A percentile compares a stretch with the other conserved stretches of the same genome.
These are phyloP conservation scores for Powellomyces hirtus DNA, from an alignment of 192 early-diverging fungal species.

Conservation along the genomic window DNA sequence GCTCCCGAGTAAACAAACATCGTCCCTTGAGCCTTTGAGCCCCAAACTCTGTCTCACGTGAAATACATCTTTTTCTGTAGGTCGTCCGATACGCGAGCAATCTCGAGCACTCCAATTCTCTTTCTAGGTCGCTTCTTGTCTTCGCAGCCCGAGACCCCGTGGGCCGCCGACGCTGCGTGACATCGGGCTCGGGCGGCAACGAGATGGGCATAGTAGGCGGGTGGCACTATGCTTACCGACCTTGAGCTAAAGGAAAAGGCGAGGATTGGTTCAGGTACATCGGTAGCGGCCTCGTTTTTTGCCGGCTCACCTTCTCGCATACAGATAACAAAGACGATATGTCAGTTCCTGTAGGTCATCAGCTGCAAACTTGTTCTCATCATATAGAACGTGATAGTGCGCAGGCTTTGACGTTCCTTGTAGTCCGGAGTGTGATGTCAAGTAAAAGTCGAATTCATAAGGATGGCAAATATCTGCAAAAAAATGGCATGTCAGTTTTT, in stretches of 20 bases:
- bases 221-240: slow-evolving; percentile 81
- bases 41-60: slow-evolving; percentile 30
- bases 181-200: slow-evolving; percentile 80
- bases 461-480: slow-evolving; percentile 10
- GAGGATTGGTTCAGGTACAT: not conserved
- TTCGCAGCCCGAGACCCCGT: not conserved
- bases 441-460: slow-evolving; percentile 58
- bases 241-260: slow-evolving; percentile 56
- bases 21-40: too few species aligned
- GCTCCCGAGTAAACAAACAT: too few species aligned
- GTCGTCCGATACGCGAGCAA: slow-evolving; percentile 42
- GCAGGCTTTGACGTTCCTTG: slow-evolving; percentile 90
- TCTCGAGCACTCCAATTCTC: slow-evolving; percentile 1
- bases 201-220: slow-evolving; percentile 92
- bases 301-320: slow-evolving; percentile 29
- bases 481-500: not conserved
- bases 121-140: not conserved
- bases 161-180: slow-evolving; percentile 48
- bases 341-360: slow-evolving; percentile 84
- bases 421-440: slow-evolving; percentile 83
- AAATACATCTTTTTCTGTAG: slow-evolving; percentile 50
- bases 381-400: slow-evolving; percentile 84
- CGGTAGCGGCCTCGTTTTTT: not conserved
- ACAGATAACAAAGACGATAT: slow-evolving; percentile 85
- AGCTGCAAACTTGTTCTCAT: slow-evolving; percentile 76